Percentiles rank a stretch among this genome's conserved stretches.
These are phyloP conservation scores for Musa itinerans DNA, from an alignment of 176 grass and related monocot species.

Conservation along the genomic window DNA sequence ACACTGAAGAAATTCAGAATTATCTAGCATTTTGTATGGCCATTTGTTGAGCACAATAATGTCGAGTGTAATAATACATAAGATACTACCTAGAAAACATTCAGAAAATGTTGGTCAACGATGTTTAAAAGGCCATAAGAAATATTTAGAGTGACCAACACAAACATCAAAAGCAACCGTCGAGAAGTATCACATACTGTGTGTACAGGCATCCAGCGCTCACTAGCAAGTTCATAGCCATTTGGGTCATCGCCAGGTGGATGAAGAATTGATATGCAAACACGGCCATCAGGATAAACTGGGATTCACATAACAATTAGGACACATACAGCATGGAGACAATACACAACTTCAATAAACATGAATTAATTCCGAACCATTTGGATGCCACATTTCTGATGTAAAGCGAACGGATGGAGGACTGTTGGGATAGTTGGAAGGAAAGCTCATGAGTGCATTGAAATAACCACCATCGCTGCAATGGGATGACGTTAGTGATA, in stretches of 20 bases:
- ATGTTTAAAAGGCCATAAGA: not conserved
- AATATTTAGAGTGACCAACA: not conserved
- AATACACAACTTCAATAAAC: not conserved
- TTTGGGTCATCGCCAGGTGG: not conserved
- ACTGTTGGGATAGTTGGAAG: slow-evolving; percentile 84
- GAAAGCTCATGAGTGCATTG: slow-evolving; percentile 19
- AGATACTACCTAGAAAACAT: too few relatives aligned
- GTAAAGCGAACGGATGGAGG: slow-evolving; percentile 84
- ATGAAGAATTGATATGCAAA: slow-evolving; percentile 8
- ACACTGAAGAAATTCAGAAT: too few relatives aligned
- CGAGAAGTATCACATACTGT: not conserved
- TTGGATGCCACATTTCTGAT: slow-evolving; percentile 98
- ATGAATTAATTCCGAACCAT: slow-evolving; percentile 40
- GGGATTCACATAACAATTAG: not conserved
- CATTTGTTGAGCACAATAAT: too few relatives aligned
- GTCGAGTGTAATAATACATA: too few relatives aligned
- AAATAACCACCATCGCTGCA: slow-evolving; percentile 10
- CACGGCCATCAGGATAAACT: slow-evolving; percentile 12
- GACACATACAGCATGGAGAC: not conserved
- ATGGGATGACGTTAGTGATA: not conserved
- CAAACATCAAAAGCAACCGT: too few relatives aligned
- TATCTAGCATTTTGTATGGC: too few relatives aligned
- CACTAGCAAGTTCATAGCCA: slow-evolving; percentile 13
- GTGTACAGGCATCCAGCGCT: slow-evolving; percentile 10
- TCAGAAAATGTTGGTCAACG: too few relatives aligned